phyloP scores from a whole-genome alignment of 2,329 filamentous ascomycete species.

The Fusarium albosuccineum region DNA sequence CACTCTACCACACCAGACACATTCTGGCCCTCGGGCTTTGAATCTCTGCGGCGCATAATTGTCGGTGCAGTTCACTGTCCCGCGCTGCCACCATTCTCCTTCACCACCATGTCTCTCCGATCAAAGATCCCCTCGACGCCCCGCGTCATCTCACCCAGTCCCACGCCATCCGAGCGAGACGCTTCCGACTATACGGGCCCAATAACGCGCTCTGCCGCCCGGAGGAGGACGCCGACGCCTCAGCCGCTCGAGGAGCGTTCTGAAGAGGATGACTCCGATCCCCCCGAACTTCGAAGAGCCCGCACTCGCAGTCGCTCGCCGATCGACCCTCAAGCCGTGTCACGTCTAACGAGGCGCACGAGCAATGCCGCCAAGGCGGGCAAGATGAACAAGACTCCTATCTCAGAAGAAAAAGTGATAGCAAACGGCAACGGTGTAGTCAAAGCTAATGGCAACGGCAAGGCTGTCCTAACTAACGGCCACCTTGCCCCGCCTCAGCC shows the following conservation, averaged over 20 bases:
- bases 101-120: constrained; percentile 66
- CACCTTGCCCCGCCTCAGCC: constrained; percentile 78
- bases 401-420: constrained; percentile 41
- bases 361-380: constrained; percentile 50
- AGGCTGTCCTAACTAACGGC: constrained; percentile 64
- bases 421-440: constrained; percentile 50
- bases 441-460: constrained; percentile 50
- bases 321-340: constrained; percentile 64
- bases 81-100: constrained; percentile 71
- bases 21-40: constrained; percentile 62
- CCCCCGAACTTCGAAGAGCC: constrained; percentile 69
- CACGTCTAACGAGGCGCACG: constrained; percentile 66
- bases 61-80: constrained; percentile 69
- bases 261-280: constrained; percentile 62
- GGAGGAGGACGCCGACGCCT: constrained; percentile 68
- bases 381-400: constrained; percentile 39
- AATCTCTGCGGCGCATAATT: constrained; percentile 63
- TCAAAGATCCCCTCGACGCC: constrained; percentile 79
- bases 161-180: constrained; percentile 63
- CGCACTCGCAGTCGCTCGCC: constrained; percentile 80
- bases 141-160: constrained; percentile 90
- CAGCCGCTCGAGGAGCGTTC: constrained; percentile 71
- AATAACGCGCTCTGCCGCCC: constrained; percentile 79
- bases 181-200: constrained; percentile 73
- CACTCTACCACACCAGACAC: constrained; percentile 49